Base-by-base conservation (phyloP, 2,329 filamentous ascomycete genomes). In the Bisporella sp. region DNA sequence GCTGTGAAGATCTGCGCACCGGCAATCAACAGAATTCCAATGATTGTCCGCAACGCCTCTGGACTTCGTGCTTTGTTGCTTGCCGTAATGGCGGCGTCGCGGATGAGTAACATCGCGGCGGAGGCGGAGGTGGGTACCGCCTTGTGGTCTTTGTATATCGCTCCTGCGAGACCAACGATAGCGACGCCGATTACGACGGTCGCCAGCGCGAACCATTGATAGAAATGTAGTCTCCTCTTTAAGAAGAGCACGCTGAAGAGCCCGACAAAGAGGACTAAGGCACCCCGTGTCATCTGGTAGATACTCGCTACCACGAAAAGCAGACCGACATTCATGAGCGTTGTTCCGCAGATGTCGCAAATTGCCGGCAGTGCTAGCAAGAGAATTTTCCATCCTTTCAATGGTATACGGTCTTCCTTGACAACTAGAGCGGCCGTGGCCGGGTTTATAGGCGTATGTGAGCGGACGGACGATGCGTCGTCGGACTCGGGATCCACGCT, bases 231-330 rank as follows among this genome's bases (percentile, higher is more conserved):
- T 59, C 81, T 85, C 45, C 89, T 81, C 62, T 82, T 84, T 51
- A 99, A 74, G 68, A 99, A 97, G 9, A 95, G 63, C 31, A 99
- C 91, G 63, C 90, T 96, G 71, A 99, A 96, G 0, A 97, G 73
- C 0, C 93, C 93, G 21, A 99, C 93, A 61, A 99, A 99, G 5
- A 99, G 77, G 3, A 99, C 92, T 41, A 99, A 76, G 0, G 93
- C 93, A 6, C 93, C 93, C 52, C 93, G 78, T 1, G 92, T 97
- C 93, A 99, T 99, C 71, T 99, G 93, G 71, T 96, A 99, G 64
- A 99, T 96, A 54, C 89, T 95, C 1, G 93, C 89, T 9, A 89
- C 93, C 29, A 97, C 91, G 66, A 97, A 91, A 45, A 97, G 77
- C 58, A 99, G 76, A 4, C 93, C 93, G 4, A 89, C 87, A 64